A percentile compares a stretch with the other conserved stretches of the same genome.
Evolutionary conservation across 2,329 filamentous ascomycete genomes (phyloP).

Genomic region (Sclerotinia spermophila): DNA sequence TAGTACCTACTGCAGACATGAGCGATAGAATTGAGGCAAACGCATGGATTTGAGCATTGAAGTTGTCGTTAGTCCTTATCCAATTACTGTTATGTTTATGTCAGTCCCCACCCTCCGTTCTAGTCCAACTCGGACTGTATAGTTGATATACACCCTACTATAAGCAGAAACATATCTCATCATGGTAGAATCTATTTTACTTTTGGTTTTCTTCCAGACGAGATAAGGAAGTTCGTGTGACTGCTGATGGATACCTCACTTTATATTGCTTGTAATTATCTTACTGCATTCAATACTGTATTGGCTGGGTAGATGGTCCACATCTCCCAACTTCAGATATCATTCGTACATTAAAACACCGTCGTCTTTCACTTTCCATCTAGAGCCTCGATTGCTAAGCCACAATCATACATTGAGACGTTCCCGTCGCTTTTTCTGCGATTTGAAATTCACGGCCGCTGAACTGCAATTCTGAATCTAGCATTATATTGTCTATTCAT

Average conservation of each 20-base stretch:
- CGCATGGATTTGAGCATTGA: background rate
- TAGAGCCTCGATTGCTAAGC: background rate
- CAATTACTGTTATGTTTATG: background rate
- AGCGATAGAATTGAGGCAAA: background rate
- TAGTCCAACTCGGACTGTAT: background rate
- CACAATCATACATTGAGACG: background rate
- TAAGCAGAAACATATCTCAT: background rate
- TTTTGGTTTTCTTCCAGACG: background rate
- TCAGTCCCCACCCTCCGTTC: background rate
- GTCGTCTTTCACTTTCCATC: background rate
- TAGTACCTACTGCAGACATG: background rate
- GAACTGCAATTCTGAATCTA: background rate
- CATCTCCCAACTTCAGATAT: background rate
- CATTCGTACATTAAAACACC: background rate
- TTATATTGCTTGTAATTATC: background rate
- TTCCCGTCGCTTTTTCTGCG: background rate
- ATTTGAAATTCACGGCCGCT: background rate
- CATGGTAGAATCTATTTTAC: background rate
- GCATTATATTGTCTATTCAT: background rate
- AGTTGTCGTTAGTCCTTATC: background rate
- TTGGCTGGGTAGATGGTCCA: too few species aligned
- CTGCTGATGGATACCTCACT: background rate
- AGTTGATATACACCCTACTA: too few species aligned
- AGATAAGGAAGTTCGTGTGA: background rate
- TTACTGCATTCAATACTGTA: background rate